Evolutionary conservation across 2,329 filamentous ascomycete genomes (phyloP), one percentile per base, ranked within the genome.

Genomic region (Epichloe hybrida): DNA sequence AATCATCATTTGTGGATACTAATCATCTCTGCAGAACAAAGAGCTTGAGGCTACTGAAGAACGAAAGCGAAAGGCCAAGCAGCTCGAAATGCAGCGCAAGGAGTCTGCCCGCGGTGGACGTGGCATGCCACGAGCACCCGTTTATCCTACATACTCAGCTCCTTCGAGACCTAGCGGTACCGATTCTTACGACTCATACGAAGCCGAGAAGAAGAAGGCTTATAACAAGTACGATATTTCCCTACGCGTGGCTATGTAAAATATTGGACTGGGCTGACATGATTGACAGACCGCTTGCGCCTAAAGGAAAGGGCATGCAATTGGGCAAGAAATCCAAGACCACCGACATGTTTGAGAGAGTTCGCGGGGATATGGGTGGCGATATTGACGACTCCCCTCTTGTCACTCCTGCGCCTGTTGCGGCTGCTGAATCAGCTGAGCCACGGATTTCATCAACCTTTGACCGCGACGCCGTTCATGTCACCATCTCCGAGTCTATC

Each of bases 311-410:
- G 75, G 93, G 93, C 59, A 98, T 98, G 94, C 91, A 97, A 69
- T 76, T 98, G 52, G 93, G 93, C 69, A 97, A 97, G 76, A 98
- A 98, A 73, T 95, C 88, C 54, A 97, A 97, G 75, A 90, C 88
- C 21, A 95, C 86, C 34, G 91, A 95, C 67, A 95, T 97, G 77
- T 97, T 95, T 66, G 91, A 97, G 69, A 86, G 90, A 62, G 90
- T 98, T 36, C 84, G 89, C 58, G 88, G 87, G 53, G 91, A 97
- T 57, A 76, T 97, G 64, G 90, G 89, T n/a, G 78, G 84, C 38
- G 88, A 95, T 63, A 81, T 81, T 38, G 89, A 95, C 64, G 83
- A 89, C 50, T 69, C 71, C 71, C 88, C 88, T 38, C 75, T 94
- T 27, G 82, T 91, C 17, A 72, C 80, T 35, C 74, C 75, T 38